These are phyloP conservation scores for Rubia tinctorum DNA, from an alignment of 305 asterid genomes.

Conservation along the genomic window DNA sequence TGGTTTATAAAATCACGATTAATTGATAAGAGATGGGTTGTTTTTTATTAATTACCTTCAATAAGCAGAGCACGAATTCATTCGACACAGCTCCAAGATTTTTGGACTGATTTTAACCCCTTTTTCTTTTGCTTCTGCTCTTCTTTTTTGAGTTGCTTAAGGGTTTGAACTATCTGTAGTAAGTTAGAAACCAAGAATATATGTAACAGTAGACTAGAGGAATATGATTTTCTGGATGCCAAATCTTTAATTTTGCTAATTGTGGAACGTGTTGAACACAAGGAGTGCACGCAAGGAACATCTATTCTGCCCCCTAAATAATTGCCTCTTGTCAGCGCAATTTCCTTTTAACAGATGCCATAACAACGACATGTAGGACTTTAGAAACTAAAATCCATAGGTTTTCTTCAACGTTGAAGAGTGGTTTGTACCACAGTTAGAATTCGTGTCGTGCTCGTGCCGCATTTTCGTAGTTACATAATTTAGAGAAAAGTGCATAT, in stretches of 20 bases:
- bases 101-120: conserved; percentile 6
- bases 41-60: conserved; percentile 16
- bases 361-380: too few relatives aligned
- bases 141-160: conserved; percentile 28
- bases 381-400: too few relatives aligned
- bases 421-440: too few relatives aligned
- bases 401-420: too few relatives aligned
- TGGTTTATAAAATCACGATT: neutral
- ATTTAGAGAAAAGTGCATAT: too few relatives aligned
- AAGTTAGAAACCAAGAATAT: conserved; percentile 23
- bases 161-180: conserved; percentile 19
- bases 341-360: too few relatives aligned
- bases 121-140: neutral
- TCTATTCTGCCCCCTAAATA: neutral
- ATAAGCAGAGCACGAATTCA: conserved; percentile 14
- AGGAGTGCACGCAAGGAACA: conserved; percentile 17
- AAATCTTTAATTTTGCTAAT: neutral
- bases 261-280: conserved; percentile 8
- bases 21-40: neutral
- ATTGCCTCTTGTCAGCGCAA: too few relatives aligned
- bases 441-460: too few relatives aligned
- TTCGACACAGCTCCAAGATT: conserved; percentile 17
- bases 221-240: neutral
- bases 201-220: neutral
- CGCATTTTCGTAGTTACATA: too few relatives aligned